Conservation (phyloP, 164 flowering plant species). For the Euptelea pleiosperma region DNA sequence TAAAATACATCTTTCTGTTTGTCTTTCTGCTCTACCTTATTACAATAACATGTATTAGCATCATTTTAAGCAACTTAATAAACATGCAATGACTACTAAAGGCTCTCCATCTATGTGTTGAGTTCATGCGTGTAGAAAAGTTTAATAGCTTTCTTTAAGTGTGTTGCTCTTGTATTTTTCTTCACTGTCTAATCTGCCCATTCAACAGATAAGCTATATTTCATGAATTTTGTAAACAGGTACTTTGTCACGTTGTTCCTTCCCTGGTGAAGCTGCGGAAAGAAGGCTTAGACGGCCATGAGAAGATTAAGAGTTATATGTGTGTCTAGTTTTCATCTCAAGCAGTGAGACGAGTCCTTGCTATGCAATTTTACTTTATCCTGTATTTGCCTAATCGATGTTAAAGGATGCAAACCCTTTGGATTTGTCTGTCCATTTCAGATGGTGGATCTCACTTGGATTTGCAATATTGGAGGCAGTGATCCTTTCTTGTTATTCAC, state of each 20-base stretch:
- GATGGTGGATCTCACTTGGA: slow-evolving; percentile 97
- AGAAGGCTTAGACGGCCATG: slow-evolving; percentile 96
- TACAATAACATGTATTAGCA: too few relatives aligned
- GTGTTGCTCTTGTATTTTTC: slow-evolving; percentile 1
- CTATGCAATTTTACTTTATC: slow-evolving; percentile 10
- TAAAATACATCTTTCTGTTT: too few relatives aligned
- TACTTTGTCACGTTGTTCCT: slow-evolving; percentile 83
- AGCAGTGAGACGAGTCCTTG: slow-evolving; percentile 65
- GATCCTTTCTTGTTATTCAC: slow-evolving; percentile 68
- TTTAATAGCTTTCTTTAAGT: neutral
- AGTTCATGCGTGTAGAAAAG: neutral
- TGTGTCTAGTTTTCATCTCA: slow-evolving; percentile 73
- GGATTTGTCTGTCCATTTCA: slow-evolving; percentile 33
- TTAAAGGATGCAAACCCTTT: slow-evolving; percentile 9
- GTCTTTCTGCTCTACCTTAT: too few relatives aligned
- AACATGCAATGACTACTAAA: neutral
- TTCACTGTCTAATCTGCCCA: neutral
- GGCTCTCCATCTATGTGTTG: neutral
- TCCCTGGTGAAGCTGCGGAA: slow-evolving; percentile 93
- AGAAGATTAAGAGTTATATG: slow-evolving; percentile 99
- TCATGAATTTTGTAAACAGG: slow-evolving; percentile 40
- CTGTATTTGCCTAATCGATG: slow-evolving; percentile 7
- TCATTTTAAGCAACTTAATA: neutral
- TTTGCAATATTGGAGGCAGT: slow-evolving; percentile 79
- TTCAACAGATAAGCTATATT: neutral